These are phyloP conservation scores for Apiotrichum veenhuisii DNA, from an alignment of 1,284 basidiomycete species.

Conservation along the genomic window DNA sequence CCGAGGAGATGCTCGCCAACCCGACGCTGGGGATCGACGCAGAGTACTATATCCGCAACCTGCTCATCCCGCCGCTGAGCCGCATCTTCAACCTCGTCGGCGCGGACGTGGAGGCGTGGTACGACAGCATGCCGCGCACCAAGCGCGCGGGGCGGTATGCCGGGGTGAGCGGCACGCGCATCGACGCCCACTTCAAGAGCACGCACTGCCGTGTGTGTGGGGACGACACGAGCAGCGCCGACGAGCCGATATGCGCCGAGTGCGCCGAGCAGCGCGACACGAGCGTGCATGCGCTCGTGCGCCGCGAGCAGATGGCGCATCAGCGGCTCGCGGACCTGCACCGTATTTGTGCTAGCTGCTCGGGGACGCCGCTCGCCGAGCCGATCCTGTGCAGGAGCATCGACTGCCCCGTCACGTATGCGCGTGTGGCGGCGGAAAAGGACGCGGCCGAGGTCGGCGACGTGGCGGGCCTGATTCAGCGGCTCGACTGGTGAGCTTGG, in stretches of 20 bases:
- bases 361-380: slow-evolving; percentile 58
- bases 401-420: slow-evolving; percentile 78
- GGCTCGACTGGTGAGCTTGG: slow-evolving; percentile 10
- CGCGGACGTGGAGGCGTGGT: slow-evolving; percentile 84
- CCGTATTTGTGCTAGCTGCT: slow-evolving; percentile 67
- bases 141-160: slow-evolving; percentile 51
- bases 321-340: slow-evolving; percentile 59
- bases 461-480: slow-evolving; percentile 23
- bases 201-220: slow-evolving; percentile 10
- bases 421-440: slow-evolving; percentile 62
- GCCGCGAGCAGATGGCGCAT: slow-evolving; percentile 60
- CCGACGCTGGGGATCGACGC: slow-evolving; percentile 70
- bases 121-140: slow-evolving; percentile 69
- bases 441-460: slow-evolving; percentile 52
- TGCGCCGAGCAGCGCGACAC: slow-evolving; percentile 59
- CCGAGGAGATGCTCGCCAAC: slow-evolving; percentile 70
- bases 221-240: background rate
- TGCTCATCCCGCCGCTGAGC: slow-evolving; percentile 83
- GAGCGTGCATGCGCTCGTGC: slow-evolving; percentile 61
- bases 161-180: slow-evolving; percentile 3
- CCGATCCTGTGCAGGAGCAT: slow-evolving; percentile 70
- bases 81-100: slow-evolving; percentile 90
- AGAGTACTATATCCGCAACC: slow-evolving; percentile 82
- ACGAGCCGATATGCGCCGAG: slow-evolving; percentile 63
- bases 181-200: slow-evolving; percentile 21